Conservation (phyloP, 2,329 filamentous ascomycete species). For the Pseudogymnoascus sp. region DNA sequence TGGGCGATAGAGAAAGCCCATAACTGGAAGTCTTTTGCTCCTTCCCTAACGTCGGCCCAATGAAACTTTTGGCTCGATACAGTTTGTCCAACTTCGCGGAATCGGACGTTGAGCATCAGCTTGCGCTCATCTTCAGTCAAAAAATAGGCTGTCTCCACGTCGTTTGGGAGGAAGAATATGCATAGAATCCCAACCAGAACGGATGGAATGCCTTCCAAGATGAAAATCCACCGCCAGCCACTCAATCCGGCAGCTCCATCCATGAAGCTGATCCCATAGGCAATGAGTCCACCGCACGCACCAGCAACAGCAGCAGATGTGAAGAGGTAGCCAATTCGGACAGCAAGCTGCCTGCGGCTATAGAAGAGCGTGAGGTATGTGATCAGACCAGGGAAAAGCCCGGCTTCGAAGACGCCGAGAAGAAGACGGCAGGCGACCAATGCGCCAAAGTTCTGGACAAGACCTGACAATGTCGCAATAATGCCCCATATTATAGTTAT, state of each 20-base stretch:
- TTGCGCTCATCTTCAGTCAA: slow-evolving; percentile 45
- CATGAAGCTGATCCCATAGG: slow-evolving; percentile 58
- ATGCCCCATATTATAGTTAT: slow-evolving; percentile 44
- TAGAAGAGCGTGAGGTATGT: slow-evolving; percentile 60
- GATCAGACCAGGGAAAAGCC: slow-evolving; percentile 51
- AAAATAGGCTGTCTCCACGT: slow-evolving; percentile 51
- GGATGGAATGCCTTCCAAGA: slow-evolving; percentile 49
- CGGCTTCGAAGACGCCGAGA: slow-evolving; percentile 51
- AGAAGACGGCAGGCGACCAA: slow-evolving; percentile 49
- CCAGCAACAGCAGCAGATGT: slow-evolving; percentile 54
- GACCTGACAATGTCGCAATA: slow-evolving; percentile 46
- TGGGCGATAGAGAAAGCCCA: slow-evolving; percentile 53
- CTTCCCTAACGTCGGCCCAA: slow-evolving; percentile 49
- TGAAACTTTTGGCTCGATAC: slow-evolving; percentile 46
- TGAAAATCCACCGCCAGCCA: slow-evolving; percentile 59
- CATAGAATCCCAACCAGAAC: slow-evolving; percentile 47
- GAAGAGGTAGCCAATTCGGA: slow-evolving; percentile 58
- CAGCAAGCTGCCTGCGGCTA: slow-evolving; percentile 51
- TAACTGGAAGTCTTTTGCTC: slow-evolving; percentile 56
- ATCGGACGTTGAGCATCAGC: slow-evolving; percentile 42
- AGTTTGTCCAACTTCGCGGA: slow-evolving; percentile 42
- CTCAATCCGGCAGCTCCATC: slow-evolving; percentile 48
- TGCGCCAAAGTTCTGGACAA: slow-evolving; percentile 45
- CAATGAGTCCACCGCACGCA: slow-evolving; percentile 57
- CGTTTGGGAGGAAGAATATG: slow-evolving; percentile 52